Percentiles rank a stretch among this genome's conserved stretches.
phyloP scores from a whole-genome alignment of 805 yeast genomes.

The Suhomyces prunicola region DNA sequence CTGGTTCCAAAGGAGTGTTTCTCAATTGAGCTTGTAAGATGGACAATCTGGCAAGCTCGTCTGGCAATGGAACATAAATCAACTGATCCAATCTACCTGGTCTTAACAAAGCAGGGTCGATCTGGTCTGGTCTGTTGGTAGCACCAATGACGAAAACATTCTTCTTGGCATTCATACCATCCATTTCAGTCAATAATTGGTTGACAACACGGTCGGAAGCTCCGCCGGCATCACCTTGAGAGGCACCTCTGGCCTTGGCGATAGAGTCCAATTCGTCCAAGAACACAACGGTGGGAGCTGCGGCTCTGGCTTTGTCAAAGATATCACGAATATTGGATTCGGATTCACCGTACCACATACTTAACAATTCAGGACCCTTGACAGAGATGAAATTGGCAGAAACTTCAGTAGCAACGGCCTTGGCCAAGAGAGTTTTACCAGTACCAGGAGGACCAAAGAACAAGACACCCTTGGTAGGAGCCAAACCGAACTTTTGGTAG shows the following conservation, averaged over 20 bases:
- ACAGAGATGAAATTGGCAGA: slow-evolving; percentile 97
- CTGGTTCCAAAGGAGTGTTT: slow-evolving; percentile 98
- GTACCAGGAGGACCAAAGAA: slow-evolving; percentile 99
- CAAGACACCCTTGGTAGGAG: slow-evolving; percentile 97
- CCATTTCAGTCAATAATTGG: slow-evolving; percentile 96
- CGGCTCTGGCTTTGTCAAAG: slow-evolving; percentile 97
- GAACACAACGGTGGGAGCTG: slow-evolving; percentile 98
- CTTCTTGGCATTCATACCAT: slow-evolving; percentile 99
- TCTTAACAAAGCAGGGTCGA: slow-evolving; percentile 96
- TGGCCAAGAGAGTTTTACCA: slow-evolving; percentile 96
- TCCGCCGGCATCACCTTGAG: slow-evolving; percentile 87
- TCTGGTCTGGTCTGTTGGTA: slow-evolving; percentile 98
- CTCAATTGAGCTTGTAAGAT: slow-evolving; percentile 94
- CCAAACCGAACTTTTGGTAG: slow-evolving; percentile 94
- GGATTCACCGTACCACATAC: slow-evolving; percentile 99
- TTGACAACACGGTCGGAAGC: slow-evolving; percentile 96
- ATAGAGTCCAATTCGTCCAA: slow-evolving; percentile 97
- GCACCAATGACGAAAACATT: slow-evolving; percentile 99
- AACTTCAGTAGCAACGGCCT: slow-evolving; percentile 99
- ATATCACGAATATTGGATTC: slow-evolving; percentile 97
- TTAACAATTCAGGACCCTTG: slow-evolving; percentile 92
- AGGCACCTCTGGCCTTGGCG: slow-evolving; percentile 94
- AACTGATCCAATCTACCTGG: slow-evolving; percentile 99
- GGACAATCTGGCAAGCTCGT: slow-evolving; percentile 88
- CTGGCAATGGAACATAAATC: slow-evolving; percentile 98